Base-by-base conservation (phyloP, 257 asterid species). In the Ilex asprella region DNA sequence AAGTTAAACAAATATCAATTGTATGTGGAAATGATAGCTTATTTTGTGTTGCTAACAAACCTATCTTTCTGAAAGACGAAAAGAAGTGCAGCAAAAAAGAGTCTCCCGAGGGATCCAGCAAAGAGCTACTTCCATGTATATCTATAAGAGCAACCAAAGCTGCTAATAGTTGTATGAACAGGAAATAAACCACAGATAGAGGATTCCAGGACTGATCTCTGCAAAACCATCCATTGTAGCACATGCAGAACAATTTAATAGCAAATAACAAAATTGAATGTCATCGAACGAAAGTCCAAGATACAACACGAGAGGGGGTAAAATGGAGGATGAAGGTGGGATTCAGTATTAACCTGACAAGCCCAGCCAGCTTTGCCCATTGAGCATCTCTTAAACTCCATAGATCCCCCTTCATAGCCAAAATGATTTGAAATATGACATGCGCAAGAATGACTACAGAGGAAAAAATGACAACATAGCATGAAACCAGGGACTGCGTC, bases 111-210 rank as follows among this genome's bases (percentile, higher is more conserved):
- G 39, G 27, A 30, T 12, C 58, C 59, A 32, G n/a, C 16, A 59
- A 67, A 55, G n/a, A 30, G 21, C 30, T 51, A 12, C 30, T n/a
- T 31, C 46, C 46, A 47, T 30, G 10, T 31, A 60, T 21, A 51
- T 67, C 61, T 29, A 30, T 39, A 12, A 67, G 39, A 67, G 66
- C 72, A 39, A 67, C 59, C 60, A 67, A 29, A 59, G 65, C 72
- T 44, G 54, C 66, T 9, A 53, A 41, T 49, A 16, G 30, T 53
- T 67, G 72, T 50, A 67, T 44, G 30, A 61, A 47, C 41, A 60
- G 54, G 50, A 52, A 61, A 62, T 60, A 67, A 27, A 67, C 12
- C 47, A 59, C 66, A 41, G 44, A 39, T 50, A 41, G 43, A 8
- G 59, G 49, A 31, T 43, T 61, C 27, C 29, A 27, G 31, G 66